Conservation (phyloP, 371 early-diverging fungal species). For the Conidiobolus coronatus region DNA sequence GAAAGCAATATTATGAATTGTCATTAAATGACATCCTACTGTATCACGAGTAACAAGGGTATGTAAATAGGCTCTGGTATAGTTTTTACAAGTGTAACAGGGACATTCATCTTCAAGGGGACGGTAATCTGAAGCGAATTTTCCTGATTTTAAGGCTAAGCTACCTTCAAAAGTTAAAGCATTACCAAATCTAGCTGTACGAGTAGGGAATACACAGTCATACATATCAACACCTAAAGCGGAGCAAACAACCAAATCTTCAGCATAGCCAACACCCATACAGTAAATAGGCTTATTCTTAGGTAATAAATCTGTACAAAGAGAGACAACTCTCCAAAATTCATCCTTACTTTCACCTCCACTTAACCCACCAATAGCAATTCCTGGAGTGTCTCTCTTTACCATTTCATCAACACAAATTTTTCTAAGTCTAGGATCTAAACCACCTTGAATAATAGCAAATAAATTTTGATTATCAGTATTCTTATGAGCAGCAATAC, state of each 20-base stretch:
- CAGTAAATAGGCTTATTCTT: conserved; percentile 78
- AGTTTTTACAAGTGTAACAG: conserved; percentile 67
- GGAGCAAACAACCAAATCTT: conserved; percentile 79
- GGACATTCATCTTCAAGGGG: conserved; percentile 71
- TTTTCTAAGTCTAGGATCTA: conserved; percentile 46
- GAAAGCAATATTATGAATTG: conserved; percentile 79
- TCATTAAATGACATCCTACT: conserved; percentile 74
- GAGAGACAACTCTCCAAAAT: conserved; percentile 70
- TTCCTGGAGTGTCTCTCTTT: conserved; percentile 70
- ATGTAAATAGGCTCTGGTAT: conserved; percentile 58
- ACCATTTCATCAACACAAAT: conserved; percentile 69
- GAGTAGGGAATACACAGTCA: conserved; percentile 90
- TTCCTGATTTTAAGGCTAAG: conserved; percentile 34
- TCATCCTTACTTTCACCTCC: conserved; percentile 89
- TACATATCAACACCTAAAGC: conserved; percentile 93
- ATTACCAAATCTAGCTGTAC: conserved; percentile 90
- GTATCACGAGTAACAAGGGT: conserved; percentile 56
- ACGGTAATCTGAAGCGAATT: conserved; percentile 31
- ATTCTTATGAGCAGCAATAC: conserved; percentile 54
- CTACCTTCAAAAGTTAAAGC: conserved; percentile 65
- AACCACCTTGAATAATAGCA: conserved; percentile 91
- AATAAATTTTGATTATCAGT: conserved; percentile 70
- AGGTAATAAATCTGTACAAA: conserved; percentile 69
- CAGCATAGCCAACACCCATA: conserved; percentile 96
- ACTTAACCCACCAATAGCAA: conserved; percentile 87